Evolutionary conservation across 176 grass and related monocot genomes (phyloP).

Genomic region (Dactylis glomerata): DNA sequence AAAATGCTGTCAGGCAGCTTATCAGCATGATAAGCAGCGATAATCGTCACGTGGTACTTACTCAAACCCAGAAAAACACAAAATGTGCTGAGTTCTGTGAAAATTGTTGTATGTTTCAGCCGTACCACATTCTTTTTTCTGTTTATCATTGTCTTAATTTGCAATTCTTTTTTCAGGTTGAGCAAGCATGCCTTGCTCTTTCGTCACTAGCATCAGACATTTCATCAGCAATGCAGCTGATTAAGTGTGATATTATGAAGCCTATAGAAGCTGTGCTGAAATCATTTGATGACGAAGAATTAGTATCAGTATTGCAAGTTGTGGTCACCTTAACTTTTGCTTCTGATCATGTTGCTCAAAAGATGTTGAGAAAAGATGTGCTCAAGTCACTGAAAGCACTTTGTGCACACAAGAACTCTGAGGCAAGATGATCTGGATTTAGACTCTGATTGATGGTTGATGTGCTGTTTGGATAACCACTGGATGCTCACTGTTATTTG

Average conservation of each 20-base stretch:
- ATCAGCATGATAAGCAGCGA: slow-evolving; percentile 98
- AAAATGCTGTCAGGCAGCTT: slow-evolving; percentile 84
- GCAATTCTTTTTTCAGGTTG: slow-evolving; percentile 52
- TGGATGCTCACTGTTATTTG: slow-evolving; percentile 35
- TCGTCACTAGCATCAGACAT: slow-evolving; percentile 86
- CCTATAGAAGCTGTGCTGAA: slow-evolving; percentile 89
- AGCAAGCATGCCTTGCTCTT: slow-evolving; percentile 93
- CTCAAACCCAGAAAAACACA: neutral
- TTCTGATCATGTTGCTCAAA: slow-evolving; percentile 95
- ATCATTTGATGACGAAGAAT: slow-evolving; percentile 80
- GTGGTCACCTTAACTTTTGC: slow-evolving; percentile 90
- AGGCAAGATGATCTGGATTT: slow-evolving; percentile 61
- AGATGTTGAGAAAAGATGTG: slow-evolving; percentile 86
- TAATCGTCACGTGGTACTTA: slow-evolving; percentile 88
- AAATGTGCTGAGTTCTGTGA: neutral
- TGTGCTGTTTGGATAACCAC: slow-evolving; percentile 27
- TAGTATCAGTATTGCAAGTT: slow-evolving; percentile 92
- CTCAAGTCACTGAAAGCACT: slow-evolving; percentile 90
- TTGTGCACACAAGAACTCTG: slow-evolving; percentile 86
- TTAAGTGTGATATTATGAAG: slow-evolving; percentile 97
- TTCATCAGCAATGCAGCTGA: slow-evolving; percentile 80
- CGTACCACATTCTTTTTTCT: neutral
- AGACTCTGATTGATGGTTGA: slow-evolving; percentile 29
- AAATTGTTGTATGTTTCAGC: slow-evolving; percentile 10
- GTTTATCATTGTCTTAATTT: neutral